Evolutionary conservation across 2,329 filamentous ascomycete genomes (phyloP).

Genomic region (Lachnellula willkommii): DNA sequence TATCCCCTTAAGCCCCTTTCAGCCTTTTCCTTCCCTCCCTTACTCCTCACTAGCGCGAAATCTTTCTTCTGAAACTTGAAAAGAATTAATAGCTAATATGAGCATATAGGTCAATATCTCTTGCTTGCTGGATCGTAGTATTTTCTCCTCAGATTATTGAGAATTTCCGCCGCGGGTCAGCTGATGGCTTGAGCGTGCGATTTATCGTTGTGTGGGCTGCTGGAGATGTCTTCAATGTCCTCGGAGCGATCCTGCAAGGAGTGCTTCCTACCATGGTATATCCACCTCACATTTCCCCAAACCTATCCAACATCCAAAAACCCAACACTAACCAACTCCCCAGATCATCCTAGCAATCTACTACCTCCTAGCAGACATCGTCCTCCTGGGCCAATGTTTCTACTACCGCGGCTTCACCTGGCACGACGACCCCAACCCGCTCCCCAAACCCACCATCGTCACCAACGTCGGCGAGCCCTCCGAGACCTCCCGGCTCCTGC

Average conservation of each 20-base stretch:
- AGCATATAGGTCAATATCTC: constrained; percentile 72
- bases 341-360: constrained; percentile 86
- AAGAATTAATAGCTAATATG: constrained; percentile 8
- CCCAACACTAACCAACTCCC: neutral
- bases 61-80: neutral
- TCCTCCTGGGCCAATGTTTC: constrained; percentile 84
- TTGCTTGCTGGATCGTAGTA: constrained; percentile 92
- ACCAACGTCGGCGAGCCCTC: constrained; percentile 36
- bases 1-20: neutral
- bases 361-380: constrained; percentile 86
- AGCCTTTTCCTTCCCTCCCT: neutral
- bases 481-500: constrained; percentile 50
- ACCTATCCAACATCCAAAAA: neutral
- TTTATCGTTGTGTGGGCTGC: constrained; percentile 91
- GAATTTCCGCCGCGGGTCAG: constrained; percentile 79
- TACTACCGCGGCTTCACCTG: constrained; percentile 86
- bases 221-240: constrained; percentile 94
- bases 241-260: constrained; percentile 84
- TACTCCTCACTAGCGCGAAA: neutral
- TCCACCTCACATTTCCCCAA: neutral
- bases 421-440: constrained; percentile 46
- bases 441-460: constrained; percentile 37
- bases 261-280: constrained; percentile 86
- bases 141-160: constrained; percentile 97
- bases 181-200: constrained; percentile 82